Evolutionary conservation across 2,329 filamentous ascomycete genomes (phyloP), one percentile per base, ranked within the genome.

Genomic region (Fusarium hostae): DNA sequence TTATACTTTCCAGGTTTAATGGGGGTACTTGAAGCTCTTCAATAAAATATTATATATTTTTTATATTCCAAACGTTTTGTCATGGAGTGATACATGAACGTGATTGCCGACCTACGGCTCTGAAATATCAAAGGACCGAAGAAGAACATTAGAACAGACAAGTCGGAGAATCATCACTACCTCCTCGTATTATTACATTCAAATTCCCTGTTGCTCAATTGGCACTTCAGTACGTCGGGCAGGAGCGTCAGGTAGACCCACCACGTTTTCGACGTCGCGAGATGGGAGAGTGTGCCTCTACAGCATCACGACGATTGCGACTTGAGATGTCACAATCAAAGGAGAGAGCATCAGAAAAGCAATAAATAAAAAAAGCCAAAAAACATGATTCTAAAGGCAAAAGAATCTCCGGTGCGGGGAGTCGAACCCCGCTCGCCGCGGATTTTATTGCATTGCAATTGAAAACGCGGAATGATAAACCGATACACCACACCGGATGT

Each of bases 391-490:
- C 3, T n/a, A 37, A 47, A 55, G 15, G 20, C 28, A 41, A 24
- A 26, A 15, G 9, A 32, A 9, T 37, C 62, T 66, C 64, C 64
- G 64, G 54, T 67, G 64, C 61, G 61, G 64, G 64, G 64, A 67
- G 28, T 67, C 64, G 64, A 67, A 67, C 64, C 64, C 64, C 61
- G 61, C 64, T 65, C 64, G 64, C 64, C 64, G 64, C 64, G 64
- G 61, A 18, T 15, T 10, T 64, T 3, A 11, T 52, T 39, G 24
- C 10, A 9, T 1, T 0, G 28, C 26, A 35, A n/a, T 15, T 67
- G 64, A 67, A 67, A 67, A 67, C 64, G 64, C 64, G 64, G 64
- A 48, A 67, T 67, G 64, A 54, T 67, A 66, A 52, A 65, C 64
- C 64, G 64, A 67, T 67, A 67, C 64, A 67, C 64, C 64, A 67